phyloP scores from a whole-genome alignment of 345 rosid species.

The Kernera saxatilis region DNA sequence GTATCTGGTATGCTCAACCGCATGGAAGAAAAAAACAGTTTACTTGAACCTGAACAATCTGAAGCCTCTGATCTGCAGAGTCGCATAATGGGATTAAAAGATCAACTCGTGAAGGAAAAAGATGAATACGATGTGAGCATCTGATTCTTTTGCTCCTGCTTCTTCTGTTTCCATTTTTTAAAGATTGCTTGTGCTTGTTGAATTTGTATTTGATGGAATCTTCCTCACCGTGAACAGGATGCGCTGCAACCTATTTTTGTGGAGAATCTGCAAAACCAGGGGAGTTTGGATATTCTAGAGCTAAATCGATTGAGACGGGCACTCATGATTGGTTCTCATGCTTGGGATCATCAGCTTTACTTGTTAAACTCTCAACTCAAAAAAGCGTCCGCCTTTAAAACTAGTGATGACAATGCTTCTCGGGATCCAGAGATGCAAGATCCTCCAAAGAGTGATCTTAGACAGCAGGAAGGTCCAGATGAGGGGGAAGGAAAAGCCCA shows the following conservation, averaged over 20 bases:
- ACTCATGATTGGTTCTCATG: constrained; percentile 63
- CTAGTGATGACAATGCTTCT: constrained; percentile 32
- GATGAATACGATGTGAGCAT: constrained; percentile 59
- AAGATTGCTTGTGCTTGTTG: neutral
- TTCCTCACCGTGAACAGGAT: constrained; percentile 39
- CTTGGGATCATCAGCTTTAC: constrained; percentile 76
- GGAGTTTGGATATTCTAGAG: constrained; percentile 67
- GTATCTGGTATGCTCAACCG: constrained; percentile 52
- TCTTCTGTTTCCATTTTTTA: neutral
- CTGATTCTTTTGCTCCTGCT: neutral
- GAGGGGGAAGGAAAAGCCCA: constrained; percentile 31
- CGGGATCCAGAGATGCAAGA: constrained; percentile 27
- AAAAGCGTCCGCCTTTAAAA: constrained; percentile 37
- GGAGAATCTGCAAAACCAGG: constrained; percentile 41
- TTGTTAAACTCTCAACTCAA: constrained; percentile 58
- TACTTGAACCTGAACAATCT: constrained; percentile 39
- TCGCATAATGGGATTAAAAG: constrained; percentile 54
- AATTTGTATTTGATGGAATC: neutral
- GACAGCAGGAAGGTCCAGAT: constrained; percentile 22
- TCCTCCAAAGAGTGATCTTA: constrained; percentile 21
- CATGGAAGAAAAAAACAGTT: constrained; percentile 53
- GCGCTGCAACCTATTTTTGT: constrained; percentile 45
- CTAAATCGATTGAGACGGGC: constrained; percentile 63
- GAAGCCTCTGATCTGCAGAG: constrained; percentile 42
- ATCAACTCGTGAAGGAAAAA: constrained; percentile 61